Percentiles rank a stretch among this genome's conserved stretches.
phyloP scores from a whole-genome alignment of 805 yeast species.

The Saturnispora sekii region DNA sequence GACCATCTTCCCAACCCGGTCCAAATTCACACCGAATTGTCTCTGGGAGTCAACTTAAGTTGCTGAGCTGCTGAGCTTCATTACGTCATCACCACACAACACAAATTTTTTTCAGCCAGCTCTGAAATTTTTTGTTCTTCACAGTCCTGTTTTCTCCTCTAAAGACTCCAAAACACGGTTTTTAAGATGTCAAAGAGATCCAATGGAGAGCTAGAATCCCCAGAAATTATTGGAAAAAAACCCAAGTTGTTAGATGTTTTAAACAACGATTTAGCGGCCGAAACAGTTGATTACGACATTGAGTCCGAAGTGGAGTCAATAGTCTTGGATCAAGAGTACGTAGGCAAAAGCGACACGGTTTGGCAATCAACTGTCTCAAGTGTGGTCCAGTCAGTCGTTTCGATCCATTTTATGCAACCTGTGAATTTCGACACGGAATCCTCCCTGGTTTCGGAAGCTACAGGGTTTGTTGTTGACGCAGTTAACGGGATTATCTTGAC shows the following conservation, averaged over 20 bases:
- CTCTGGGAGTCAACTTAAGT: no score
- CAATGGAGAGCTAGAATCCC: not conserved
- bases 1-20: not conserved
- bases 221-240: not conserved
- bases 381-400: constrained; percentile 80
- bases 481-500: constrained; percentile 76
- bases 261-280: not conserved
- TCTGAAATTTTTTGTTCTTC: not conserved
- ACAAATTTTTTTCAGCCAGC: no score
- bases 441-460: constrained; percentile 79
- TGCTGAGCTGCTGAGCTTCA: not conserved
- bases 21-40: no score
- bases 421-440: constrained; percentile 78
- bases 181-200: constrained; percentile 1
- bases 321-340: constrained; percentile 6
- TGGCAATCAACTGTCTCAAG: constrained; percentile 79
- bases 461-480: constrained; percentile 89
- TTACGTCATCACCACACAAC: no score
- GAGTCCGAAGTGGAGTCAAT: not conserved
- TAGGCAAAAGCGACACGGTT: constrained; percentile 22
- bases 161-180: not conserved
- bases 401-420: constrained; percentile 83
- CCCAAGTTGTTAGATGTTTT: not conserved
- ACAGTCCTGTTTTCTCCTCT: not conserved
- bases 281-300: not conserved